Evolutionary conservation across 805 yeast genomes (phyloP).

Genomic region (Candida parachauliodes): DNA sequence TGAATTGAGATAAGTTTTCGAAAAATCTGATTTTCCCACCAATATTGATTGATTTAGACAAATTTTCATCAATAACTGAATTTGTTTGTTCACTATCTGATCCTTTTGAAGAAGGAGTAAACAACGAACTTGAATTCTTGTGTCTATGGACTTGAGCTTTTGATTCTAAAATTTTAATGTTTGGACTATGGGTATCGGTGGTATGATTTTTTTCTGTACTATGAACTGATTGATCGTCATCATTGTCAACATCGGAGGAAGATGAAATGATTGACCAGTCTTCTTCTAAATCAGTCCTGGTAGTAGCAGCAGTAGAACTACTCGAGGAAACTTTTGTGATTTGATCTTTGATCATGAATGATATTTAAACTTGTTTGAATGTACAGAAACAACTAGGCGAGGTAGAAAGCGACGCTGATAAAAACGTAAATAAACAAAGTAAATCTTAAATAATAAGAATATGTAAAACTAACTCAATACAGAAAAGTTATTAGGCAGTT

Average conservation of each 20-base stretch:
- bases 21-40: constrained; percentile 18
- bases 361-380: too few species aligned
- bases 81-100: neutral
- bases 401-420: too few species aligned
- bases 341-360: too few species aligned
- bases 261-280: constrained; percentile 46
- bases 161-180: too few species aligned
- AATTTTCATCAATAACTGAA: neutral
- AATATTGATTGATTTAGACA: constrained; percentile 4
- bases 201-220: constrained; percentile 6
- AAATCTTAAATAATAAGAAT: too few species aligned
- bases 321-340: too few species aligned
- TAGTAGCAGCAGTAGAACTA: constrained; percentile 1
- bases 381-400: too few species aligned
- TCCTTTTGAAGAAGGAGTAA: constrained; percentile 3
- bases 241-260: constrained; percentile 30
- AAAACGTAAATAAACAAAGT: too few species aligned
- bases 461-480: too few species aligned
- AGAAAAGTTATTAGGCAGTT: too few species aligned
- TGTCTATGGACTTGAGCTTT: neutral
- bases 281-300: constrained; percentile 36
- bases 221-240: constrained; percentile 28
- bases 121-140: constrained; percentile 1
- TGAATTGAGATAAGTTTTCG: constrained; percentile 19
- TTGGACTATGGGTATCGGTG: neutral